phyloP scores from a whole-genome alignment of 192 early-diverging fungal genomes.

The Coemansia sp. region DNA sequence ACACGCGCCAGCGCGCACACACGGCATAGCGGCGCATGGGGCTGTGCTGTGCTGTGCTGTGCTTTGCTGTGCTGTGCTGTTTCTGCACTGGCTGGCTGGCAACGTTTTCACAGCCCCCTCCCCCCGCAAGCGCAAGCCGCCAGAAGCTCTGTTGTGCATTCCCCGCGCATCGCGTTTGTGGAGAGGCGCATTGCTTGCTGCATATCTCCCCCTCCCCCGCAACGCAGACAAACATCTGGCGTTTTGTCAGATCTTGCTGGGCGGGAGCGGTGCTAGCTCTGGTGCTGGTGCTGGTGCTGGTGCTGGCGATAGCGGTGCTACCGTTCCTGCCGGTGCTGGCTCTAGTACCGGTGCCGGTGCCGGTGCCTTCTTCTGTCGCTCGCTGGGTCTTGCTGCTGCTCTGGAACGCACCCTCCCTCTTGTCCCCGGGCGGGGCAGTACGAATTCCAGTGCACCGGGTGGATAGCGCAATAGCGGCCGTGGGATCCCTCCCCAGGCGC shows the following conservation, averaged over 20 bases:
- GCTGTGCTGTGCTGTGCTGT: neutral
- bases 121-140: constrained; percentile 5
- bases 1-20: neutral
- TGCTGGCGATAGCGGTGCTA: no score
- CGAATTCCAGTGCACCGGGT: constrained; percentile 2
- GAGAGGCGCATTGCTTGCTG: neutral
- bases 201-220: neutral
- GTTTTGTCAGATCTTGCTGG: neutral
- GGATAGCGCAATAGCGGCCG: constrained; percentile 4
- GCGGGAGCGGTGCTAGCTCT: neutral
- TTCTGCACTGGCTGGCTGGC: no score
- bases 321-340: no score
- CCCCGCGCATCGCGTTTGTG: constrained; percentile 4
- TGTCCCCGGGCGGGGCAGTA: neutral
- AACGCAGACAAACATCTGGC: neutral
- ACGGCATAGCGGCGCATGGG: no score
- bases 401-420: neutral
- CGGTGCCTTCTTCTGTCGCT: no score
- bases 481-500: constrained; percentile 12
- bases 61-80: no score
- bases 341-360: no score
- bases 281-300: no score
- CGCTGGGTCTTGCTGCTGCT: no score
- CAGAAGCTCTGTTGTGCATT: neutral
- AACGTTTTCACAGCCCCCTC: constrained; percentile 6